Evolutionary conservation across 371 early-diverging fungal species (phyloP), one percentile per base, ranked within the genome.

Genomic region (Haplosporangium sp.): DNA sequence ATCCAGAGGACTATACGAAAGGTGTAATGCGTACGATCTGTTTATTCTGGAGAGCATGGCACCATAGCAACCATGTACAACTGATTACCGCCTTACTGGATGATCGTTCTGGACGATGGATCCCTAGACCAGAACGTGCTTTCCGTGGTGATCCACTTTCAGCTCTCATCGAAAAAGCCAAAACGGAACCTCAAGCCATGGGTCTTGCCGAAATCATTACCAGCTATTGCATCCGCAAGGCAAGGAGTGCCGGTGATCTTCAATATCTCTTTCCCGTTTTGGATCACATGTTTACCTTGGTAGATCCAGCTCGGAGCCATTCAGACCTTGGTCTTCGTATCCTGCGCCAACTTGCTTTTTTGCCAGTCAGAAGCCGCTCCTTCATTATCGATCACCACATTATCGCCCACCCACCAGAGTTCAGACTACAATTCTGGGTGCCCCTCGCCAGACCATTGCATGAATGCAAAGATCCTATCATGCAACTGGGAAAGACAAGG

Each of bases 401-500:
- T 12, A 52, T 51, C 13, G 29, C 45, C 36, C 10, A 58, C 36
- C 59, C 59, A 1, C 43, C 42, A n/a, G 21, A 23, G 18, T 18
- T 57, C 23, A 48, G 59, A 16, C 37, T 40, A 45, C 46, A 23
- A 13, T 58, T 66, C 13, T 58, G 48, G 59, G 20, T 16, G 18
- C 12, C 51, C 18, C 23, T 43, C 29, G 3, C 52, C 0, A 21
- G 13, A 0, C 58, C 52, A 10, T 37, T 66, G 16, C 38, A 58
- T 54, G 6, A n/a, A 11, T 59, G 59, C 46, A 43, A 52, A 21
- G 43, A 66, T n/a, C 67, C 67, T n/a, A 51, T 66, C 38, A n/a
- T 66, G 1, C 67, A 66, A 38, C n/a, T 59, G 14, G 23, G n/a
- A 6, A 23, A 2, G 13, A 45, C 10, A 40, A 8, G n/a, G 53